Conservation (phyloP, 129 eudicot genomes). For the Flaveria sonorensis region DNA sequence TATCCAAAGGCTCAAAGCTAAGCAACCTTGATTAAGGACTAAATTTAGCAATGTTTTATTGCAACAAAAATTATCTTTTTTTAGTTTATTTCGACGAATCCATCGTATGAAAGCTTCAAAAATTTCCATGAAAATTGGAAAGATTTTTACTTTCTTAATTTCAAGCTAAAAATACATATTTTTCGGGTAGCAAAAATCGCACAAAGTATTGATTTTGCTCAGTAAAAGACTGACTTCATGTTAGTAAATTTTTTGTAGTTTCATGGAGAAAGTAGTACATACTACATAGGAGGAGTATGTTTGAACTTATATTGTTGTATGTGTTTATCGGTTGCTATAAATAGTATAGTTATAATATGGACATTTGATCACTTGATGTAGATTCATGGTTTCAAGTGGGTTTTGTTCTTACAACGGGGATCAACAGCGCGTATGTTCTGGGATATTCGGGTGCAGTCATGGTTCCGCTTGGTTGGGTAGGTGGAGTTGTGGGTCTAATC, state of each 20-base stretch:
- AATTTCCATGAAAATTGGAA: not conserved
- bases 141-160: not conserved
- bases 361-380: conserved; percentile 36
- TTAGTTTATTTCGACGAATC: not conserved
- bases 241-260: not conserved
- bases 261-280: not conserved
- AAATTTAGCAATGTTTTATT: not conserved
- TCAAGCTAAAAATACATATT: not conserved
- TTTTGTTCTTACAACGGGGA: conserved; percentile 87
- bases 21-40: not conserved
- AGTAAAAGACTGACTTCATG: not conserved
- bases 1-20: not conserved
- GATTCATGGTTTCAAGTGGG: conserved; percentile 99
- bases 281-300: no score
- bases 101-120: not conserved
- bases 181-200: not conserved
- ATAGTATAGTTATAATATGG: not conserved
- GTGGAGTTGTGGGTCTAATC: conserved; percentile 81
- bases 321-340: conserved; percentile 2
- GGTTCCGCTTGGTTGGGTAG: conserved; percentile 97
- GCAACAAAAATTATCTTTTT: not conserved
- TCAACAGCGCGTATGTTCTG: conserved; percentile 91
- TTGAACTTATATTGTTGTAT: no score
- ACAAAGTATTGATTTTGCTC: not conserved
- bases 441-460: conserved; percentile 87